These are phyloP conservation scores for Fusarium piperis DNA, from an alignment of 2,329 filamentous ascomycete genomes.

Conservation along the genomic window DNA sequence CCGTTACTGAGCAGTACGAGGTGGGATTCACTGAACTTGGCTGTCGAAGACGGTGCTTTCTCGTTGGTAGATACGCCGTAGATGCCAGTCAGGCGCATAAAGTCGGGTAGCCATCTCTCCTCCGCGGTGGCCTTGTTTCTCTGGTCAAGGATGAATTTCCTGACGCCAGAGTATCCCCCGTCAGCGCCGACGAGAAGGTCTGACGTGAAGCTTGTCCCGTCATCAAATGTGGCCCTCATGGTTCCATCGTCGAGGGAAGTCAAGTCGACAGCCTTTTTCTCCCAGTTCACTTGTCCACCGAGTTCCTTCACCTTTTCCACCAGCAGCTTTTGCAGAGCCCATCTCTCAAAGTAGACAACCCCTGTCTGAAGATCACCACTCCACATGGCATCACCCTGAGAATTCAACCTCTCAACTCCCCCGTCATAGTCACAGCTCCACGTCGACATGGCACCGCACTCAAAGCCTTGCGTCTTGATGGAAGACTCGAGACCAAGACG, in stretches of 20 bases:
- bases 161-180: conserved; percentile 35
- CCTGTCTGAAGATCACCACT: conserved; percentile 32
- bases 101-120: conserved; percentile 34
- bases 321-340: conserved; percentile 26
- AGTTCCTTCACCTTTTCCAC: conserved; percentile 24
- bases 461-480: conserved; percentile 17
- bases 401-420: conserved; percentile 9
- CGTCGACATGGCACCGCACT: conserved; percentile 20
- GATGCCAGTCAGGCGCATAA: conserved; percentile 35
- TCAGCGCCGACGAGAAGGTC: conserved; percentile 37
- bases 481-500: conserved; percentile 27
- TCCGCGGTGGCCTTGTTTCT: conserved; percentile 18
- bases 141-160: conserved; percentile 29
- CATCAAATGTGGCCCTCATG: conserved; percentile 11
- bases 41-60: background rate
- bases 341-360: conserved; percentile 35
- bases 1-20: conserved; percentile 28
- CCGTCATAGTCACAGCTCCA: conserved; percentile 28
- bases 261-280: conserved; percentile 24
- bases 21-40: conserved; percentile 27
- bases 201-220: conserved; percentile 4
- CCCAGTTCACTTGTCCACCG: conserved; percentile 33
- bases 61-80: conserved; percentile 32
- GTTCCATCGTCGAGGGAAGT: conserved; percentile 16
- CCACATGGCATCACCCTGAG: conserved; percentile 26